Conservation (phyloP, 1,284 basidiomycete species). For the Mycosarcoma maydis region DNA sequence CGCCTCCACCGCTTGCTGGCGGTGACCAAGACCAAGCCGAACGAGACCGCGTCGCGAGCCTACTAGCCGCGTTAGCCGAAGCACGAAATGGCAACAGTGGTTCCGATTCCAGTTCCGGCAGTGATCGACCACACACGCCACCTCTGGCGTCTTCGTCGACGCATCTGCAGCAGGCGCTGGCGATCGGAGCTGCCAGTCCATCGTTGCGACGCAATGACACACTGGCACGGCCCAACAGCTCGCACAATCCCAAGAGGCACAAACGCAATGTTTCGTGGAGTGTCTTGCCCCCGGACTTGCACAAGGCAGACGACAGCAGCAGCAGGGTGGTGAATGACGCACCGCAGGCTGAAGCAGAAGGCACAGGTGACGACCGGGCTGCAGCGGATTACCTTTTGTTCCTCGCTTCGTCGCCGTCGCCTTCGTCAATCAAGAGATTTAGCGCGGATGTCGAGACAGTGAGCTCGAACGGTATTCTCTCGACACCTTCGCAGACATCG, state of each 20-base stretch:
- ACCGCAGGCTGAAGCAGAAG: background rate
- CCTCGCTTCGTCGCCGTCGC: slow-evolving; percentile 34
- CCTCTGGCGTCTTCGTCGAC: slow-evolving; percentile 3
- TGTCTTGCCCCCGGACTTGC: slow-evolving; percentile 2
- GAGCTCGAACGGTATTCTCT: slow-evolving; percentile 9
- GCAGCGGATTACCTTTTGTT: slow-evolving; percentile 44
- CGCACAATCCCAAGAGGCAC: slow-evolving; percentile 11
- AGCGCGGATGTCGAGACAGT: slow-evolving; percentile 8
- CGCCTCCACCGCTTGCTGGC: slow-evolving; percentile 5
- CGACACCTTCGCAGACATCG: slow-evolving; percentile 33
- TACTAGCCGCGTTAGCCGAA: slow-evolving; percentile 34
- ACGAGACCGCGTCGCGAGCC: slow-evolving; percentile 42
- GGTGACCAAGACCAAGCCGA: slow-evolving; percentile 41
- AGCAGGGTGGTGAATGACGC: background rate
- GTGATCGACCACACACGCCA: slow-evolving; percentile 18
- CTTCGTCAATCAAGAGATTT: slow-evolving; percentile 27
- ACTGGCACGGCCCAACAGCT: slow-evolving; percentile 10
- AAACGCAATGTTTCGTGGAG: slow-evolving; percentile 34
- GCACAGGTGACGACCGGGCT: slow-evolving; percentile 16
- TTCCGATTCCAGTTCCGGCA: slow-evolving; percentile 25
- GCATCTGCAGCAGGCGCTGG: slow-evolving; percentile 7
- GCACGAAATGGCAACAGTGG: slow-evolving; percentile 20
- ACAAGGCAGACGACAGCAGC: slow-evolving; percentile 1
- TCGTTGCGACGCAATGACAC: slow-evolving; percentile 6
- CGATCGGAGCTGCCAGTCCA: slow-evolving; percentile 19